Percentiles rank a stretch among this genome's conserved stretches.
phyloP scores from a whole-genome alignment of 2,329 filamentous ascomycete species.

The Trichoderma arundinaceum region DNA sequence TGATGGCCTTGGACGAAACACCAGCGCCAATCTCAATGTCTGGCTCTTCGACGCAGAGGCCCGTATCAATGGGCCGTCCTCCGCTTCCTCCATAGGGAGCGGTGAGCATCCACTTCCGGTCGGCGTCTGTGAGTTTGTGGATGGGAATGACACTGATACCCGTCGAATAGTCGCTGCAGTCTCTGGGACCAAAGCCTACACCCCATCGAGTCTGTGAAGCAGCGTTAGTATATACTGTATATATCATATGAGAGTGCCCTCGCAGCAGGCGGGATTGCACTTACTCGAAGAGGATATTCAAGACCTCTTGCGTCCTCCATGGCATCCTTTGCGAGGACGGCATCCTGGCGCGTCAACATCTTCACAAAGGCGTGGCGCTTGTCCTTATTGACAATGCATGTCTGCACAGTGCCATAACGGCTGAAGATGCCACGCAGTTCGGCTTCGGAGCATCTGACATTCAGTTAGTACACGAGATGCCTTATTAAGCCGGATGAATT shows the following conservation, averaged over 20 bases:
- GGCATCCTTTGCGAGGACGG: constrained; percentile 79
- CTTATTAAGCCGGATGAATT: neutral
- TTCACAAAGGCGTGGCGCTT: constrained; percentile 99
- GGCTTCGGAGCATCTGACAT: constrained; percentile 70
- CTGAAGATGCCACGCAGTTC: constrained; percentile 83
- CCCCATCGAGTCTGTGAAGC: constrained; percentile 85
- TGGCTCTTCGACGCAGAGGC: constrained; percentile 92
- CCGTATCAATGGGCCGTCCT: constrained; percentile 76
- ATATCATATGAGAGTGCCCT: no score
- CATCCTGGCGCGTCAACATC: constrained; percentile 90
- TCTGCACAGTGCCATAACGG: constrained; percentile 87
- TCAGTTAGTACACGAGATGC: constrained; percentile 32
- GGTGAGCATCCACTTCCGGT: constrained; percentile 95
- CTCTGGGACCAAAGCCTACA: constrained; percentile 93
- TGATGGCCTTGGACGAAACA: constrained; percentile 89
- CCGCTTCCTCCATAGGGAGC: constrained; percentile 94
- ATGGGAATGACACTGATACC: constrained; percentile 95
- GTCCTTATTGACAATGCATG: constrained; percentile 96
- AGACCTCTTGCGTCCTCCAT: constrained; percentile 81
- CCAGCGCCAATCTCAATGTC: constrained; percentile 98
- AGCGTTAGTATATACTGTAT: constrained; percentile 30
- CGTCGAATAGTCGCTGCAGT: constrained; percentile 94
- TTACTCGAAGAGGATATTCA: constrained; percentile 74
- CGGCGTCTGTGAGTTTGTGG: constrained; percentile 88
- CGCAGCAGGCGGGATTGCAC: constrained; percentile 37